Evolutionary conservation across 331 rosid species (phyloP), one percentile per base, ranked within the genome.

Genomic region (Arachis monticola): DNA sequence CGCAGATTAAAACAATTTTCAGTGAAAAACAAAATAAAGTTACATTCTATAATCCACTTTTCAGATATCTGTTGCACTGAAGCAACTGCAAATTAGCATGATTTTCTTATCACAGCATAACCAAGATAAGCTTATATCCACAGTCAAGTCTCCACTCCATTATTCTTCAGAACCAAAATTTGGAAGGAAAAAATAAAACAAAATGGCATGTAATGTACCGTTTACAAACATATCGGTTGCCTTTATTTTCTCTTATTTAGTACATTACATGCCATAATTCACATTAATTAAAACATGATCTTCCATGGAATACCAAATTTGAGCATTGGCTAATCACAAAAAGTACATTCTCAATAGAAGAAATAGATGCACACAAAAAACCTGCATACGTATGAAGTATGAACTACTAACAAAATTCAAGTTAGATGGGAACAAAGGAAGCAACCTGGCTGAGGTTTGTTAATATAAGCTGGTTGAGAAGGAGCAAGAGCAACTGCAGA

Each of bases 401-500:
- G 40, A 35, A 35, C 40, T 35, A 64, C 4, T 35, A 5, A 8
- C 44, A 67, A 76, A 53, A 59, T 8, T 14, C 22, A 50, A 8
- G 41, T 4, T 50, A 32, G 8, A 31, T 31, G 45, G 13, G 51
- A 44, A 6, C 50, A 59, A 8, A 66, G 72, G 60, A 55, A 41
- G 27, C 32, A 76, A 93, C 98, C 93, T 66, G 88, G 53, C n/a
- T 82, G 85, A 73, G 87, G 64, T 61, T 77, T 84, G 79, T 38
- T 70, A 50, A 47, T 44, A 2, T 56, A 40, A 17, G 58, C 35
- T 9, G 86, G 70, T 31, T 80, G 91, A 81, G 82, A 40, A 83
- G 82, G 47, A 83, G 62, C 75, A 35, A 47, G 51, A 31, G 61
- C 53, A 3, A 22, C 73, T 5, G 87, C 30, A 52, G 87, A 69